Evolutionary conservation across 495 filamentous ascomycete genomes (phyloP).

Genomic region (Cercophora sp.): DNA sequence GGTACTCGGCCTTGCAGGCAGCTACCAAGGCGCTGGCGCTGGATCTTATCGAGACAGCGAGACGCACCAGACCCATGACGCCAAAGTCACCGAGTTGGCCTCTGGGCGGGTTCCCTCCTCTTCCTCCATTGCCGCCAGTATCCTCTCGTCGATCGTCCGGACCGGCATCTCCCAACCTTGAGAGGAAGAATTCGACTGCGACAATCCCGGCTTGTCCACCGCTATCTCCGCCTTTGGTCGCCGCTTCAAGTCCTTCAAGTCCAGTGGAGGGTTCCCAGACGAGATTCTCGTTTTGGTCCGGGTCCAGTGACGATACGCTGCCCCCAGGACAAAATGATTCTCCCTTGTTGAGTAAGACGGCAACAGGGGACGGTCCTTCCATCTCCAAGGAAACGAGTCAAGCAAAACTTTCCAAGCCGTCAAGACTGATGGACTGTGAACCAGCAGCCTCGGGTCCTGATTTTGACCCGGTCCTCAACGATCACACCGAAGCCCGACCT

Average conservation of each 20-base stretch:
- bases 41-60: constrained; percentile 33
- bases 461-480: too few relatives aligned
- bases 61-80: constrained; percentile 22
- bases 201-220: neutral
- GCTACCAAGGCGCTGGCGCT: constrained; percentile 36
- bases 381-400: neutral
- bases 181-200: neutral
- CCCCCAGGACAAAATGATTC: neutral
- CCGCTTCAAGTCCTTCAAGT: neutral
- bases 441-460: too few relatives aligned
- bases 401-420: too few relatives aligned
- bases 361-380: neutral
- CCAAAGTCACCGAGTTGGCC: constrained; percentile 6
- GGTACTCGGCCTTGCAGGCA: constrained; percentile 30
- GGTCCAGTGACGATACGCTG: neutral
- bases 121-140: constrained; percentile 21
- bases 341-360: neutral
- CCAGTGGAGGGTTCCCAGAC: neutral
- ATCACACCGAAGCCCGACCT: too few relatives aligned
- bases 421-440: too few relatives aligned
- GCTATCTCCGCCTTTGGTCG: neutral
- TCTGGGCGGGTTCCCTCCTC: constrained; percentile 19
- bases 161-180: constrained; percentile 1
- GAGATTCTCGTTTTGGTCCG: neutral
- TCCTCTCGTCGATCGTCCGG: neutral